phyloP scores from a whole-genome alignment of 768 basidiomycete species.

The Boletus rufocinnamomeus region DNA sequence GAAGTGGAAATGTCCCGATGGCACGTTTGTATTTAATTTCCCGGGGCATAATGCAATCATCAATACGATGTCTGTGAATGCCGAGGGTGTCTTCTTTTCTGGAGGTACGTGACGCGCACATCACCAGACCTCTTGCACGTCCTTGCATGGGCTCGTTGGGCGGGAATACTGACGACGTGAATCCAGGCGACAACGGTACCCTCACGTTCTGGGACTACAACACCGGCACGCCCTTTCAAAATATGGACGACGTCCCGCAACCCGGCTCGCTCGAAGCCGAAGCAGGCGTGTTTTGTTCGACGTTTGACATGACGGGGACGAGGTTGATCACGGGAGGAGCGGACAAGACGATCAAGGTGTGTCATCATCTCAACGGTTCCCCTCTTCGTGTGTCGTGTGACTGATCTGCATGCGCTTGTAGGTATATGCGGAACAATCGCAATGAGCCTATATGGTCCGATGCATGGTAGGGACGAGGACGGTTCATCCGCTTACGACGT shows the following conservation, averaged over 20 bases:
- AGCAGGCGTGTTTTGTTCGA: slow-evolving; percentile 94
- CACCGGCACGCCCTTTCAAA: slow-evolving; percentile 94
- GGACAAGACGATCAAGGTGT: slow-evolving; percentile 97
- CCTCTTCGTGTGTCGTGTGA: background rate
- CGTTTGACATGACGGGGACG: slow-evolving; percentile 95
- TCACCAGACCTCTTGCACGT: background rate
- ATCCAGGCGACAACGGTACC: slow-evolving; percentile 84
- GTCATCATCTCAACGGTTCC: slow-evolving; percentile 7
- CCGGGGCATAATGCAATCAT: slow-evolving; percentile 96
- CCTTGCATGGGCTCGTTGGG: background rate
- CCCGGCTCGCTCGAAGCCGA: slow-evolving; percentile 98
- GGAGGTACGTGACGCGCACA: slow-evolving; percentile 56
- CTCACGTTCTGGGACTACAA: slow-evolving; percentile 86
- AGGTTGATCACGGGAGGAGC: slow-evolving; percentile 94
- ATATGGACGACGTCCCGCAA: slow-evolving; percentile 90
- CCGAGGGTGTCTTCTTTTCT: slow-evolving; percentile 96
- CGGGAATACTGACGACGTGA: background rate
- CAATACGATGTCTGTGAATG: slow-evolving; percentile 91
- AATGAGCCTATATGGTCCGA: slow-evolving; percentile 32
- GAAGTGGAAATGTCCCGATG: slow-evolving; percentile 99
- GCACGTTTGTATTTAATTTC: slow-evolving; percentile 95
- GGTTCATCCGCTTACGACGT: background rate
- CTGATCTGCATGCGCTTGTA: background rate
- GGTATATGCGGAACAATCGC: slow-evolving; percentile 74
- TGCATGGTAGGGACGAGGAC: background rate